These are phyloP conservation scores for Aspergillus pseudotamarii DNA, from an alignment of 2,329 filamentous ascomycete species.

Conservation along the genomic window DNA sequence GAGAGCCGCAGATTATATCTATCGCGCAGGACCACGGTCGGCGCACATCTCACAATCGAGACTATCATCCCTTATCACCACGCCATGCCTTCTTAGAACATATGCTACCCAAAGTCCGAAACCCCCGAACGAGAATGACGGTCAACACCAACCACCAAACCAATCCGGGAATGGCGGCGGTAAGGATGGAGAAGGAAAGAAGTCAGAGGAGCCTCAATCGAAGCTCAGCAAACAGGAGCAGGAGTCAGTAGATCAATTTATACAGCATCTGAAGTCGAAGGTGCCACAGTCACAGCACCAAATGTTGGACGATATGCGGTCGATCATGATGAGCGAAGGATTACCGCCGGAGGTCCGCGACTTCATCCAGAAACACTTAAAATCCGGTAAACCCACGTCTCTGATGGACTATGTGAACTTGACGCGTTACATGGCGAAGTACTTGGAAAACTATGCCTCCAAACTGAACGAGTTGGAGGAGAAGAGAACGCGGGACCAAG, in stretches of 20 bases:
- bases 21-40: conserved; percentile 52
- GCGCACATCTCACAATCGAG: conserved; percentile 42
- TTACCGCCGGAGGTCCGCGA: conserved; percentile 70
- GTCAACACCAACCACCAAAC: conserved; percentile 35
- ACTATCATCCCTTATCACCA: conserved; percentile 40
- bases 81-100: conserved; percentile 35
- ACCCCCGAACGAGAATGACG: conserved; percentile 42
- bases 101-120: conserved; percentile 52
- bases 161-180: conserved; percentile 47
- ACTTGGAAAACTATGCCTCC: conserved; percentile 55
- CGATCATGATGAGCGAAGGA: conserved; percentile 67
- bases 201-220: conserved; percentile 43
- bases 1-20: conserved; percentile 56
- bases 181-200: conserved; percentile 38
- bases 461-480: conserved; percentile 30
- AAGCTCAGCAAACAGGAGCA: conserved; percentile 58
- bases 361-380: conserved; percentile 60
- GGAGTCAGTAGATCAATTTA: conserved; percentile 60
- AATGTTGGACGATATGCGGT: conserved; percentile 62
- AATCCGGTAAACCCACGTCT: conserved; percentile 49
- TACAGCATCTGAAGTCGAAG: conserved; percentile 58
- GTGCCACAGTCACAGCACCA: conserved; percentile 65
- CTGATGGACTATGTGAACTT: conserved; percentile 64
- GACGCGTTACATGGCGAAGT: conserved; percentile 58
- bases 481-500: conserved; percentile 20